A percentile compares a stretch with the other conserved stretches of the same genome.
Evolutionary conservation across 257 asterid species (phyloP).

Genomic region (Eucommia ulmoides): DNA sequence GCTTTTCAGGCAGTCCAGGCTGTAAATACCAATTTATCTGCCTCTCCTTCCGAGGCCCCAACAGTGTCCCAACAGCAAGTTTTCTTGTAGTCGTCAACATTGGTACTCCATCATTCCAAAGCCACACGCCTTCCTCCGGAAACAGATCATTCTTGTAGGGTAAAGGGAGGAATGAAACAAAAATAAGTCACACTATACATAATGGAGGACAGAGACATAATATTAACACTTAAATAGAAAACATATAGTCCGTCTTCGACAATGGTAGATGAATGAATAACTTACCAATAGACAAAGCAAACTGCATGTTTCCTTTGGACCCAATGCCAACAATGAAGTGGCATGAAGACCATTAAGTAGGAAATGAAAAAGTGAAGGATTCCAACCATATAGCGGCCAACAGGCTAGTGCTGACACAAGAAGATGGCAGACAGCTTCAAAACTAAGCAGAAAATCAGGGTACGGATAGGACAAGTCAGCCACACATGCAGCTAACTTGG

Average conservation of each 20-base stretch:
- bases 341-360: constrained; percentile 60
- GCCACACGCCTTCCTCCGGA: constrained; percentile 69
- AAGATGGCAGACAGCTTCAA: constrained; percentile 87
- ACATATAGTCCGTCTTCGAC: not conserved
- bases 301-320: constrained; percentile 96
- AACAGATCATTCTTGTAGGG: constrained; percentile 75
- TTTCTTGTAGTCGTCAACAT: constrained; percentile 53
- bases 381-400: constrained; percentile 97
- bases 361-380: constrained; percentile 77
- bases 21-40: constrained; percentile 70
- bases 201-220: no score
- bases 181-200: no score
- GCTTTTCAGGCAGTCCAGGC: constrained; percentile 60
- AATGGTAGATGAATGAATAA: constrained; percentile 10
- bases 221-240: not conserved
- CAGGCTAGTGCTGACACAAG: constrained; percentile 84
- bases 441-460: constrained; percentile 67
- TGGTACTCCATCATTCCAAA: constrained; percentile 88
- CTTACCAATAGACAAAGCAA: constrained; percentile 78
- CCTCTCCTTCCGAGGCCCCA: constrained; percentile 70
- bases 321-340: constrained; percentile 69
- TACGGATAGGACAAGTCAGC: constrained; percentile 54
- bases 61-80: constrained; percentile 56
- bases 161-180: no score
- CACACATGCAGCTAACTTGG: constrained; percentile 84